phyloP scores from a whole-genome alignment of 2,329 filamentous ascomycete species.

The Xylaria sp. region DNA sequence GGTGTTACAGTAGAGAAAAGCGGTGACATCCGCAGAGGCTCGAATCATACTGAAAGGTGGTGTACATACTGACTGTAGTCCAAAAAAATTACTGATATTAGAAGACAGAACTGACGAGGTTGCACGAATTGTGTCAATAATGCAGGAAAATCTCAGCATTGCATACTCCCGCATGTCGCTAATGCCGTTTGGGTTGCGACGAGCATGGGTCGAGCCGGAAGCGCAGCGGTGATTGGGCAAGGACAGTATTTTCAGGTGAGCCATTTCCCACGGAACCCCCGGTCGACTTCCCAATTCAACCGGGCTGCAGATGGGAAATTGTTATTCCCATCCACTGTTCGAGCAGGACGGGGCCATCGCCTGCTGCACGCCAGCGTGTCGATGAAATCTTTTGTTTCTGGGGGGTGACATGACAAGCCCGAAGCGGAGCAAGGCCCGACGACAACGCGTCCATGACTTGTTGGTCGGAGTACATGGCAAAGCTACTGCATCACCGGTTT shows the following conservation, averaged over 20 bases:
- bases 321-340: conserved; percentile 24
- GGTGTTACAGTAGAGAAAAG: background rate
- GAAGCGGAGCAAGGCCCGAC: conserved; percentile 29
- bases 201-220: background rate
- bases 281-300: conserved; percentile 37
- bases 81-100: conserved; percentile 14
- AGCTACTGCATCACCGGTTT: conserved; percentile 4
- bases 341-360: background rate
- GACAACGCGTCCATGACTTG: conserved; percentile 3
- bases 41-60: background rate
- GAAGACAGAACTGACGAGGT: conserved; percentile 26
- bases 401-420: conserved; percentile 28
- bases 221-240: conserved; percentile 33
- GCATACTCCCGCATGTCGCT: conserved; percentile 28
- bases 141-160: conserved; percentile 30
- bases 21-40: conserved; percentile 23
- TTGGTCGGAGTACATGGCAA: conserved; percentile 1
- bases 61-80: background rate
- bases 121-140: conserved; percentile 29
- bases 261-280: conserved; percentile 45
- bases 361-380: conserved; percentile 37
- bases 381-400: conserved; percentile 25
- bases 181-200: conserved; percentile 22
- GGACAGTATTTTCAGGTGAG: conserved; percentile 42
- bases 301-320: conserved; percentile 38